phyloP scores from a whole-genome alignment of 2,329 filamentous ascomycete genomes.

The Thielaviopsis cerberus region DNA sequence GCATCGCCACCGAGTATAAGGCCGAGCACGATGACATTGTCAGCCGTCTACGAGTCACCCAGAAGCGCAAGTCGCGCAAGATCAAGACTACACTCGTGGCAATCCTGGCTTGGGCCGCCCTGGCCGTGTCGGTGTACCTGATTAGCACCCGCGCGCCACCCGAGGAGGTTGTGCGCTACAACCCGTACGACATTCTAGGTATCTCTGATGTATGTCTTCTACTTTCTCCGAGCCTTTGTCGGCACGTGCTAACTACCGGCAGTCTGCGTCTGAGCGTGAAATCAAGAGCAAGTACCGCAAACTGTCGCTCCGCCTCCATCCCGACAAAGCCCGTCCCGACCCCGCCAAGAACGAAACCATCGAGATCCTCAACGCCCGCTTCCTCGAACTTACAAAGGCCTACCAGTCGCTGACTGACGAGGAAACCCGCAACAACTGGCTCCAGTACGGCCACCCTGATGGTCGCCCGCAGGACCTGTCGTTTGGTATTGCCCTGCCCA shows the following conservation, averaged over 20 bases:
- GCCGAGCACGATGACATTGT: conserved; percentile 72
- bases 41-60: conserved; percentile 61
- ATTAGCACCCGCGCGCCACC: conserved; percentile 37
- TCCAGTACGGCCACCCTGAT: conserved; percentile 89
- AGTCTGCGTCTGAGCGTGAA: conserved; percentile 69
- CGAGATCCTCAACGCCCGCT: conserved; percentile 68
- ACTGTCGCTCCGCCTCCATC: conserved; percentile 72
- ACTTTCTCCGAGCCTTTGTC: background rate
- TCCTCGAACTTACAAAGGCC: conserved; percentile 90
- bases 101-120: conserved; percentile 59
- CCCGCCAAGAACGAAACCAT: conserved; percentile 72
- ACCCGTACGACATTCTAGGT: conserved; percentile 87
- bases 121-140: conserved; percentile 81
- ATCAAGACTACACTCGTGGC: conserved; percentile 68
- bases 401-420: conserved; percentile 97
- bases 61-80: conserved; percentile 76
- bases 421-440: conserved; percentile 89
- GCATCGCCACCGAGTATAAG: conserved; percentile 39
- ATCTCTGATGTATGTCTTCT: conserved; percentile 49
- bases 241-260: conserved; percentile 9
- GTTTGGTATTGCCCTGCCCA: conserved; percentile 88
- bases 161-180: conserved; percentile 54
- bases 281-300: conserved; percentile 85
- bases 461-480: conserved; percentile 86
- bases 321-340: conserved; percentile 79